Conservation (phyloP, 441 rosid species). For the Euphorbia neoarborescens region DNA sequence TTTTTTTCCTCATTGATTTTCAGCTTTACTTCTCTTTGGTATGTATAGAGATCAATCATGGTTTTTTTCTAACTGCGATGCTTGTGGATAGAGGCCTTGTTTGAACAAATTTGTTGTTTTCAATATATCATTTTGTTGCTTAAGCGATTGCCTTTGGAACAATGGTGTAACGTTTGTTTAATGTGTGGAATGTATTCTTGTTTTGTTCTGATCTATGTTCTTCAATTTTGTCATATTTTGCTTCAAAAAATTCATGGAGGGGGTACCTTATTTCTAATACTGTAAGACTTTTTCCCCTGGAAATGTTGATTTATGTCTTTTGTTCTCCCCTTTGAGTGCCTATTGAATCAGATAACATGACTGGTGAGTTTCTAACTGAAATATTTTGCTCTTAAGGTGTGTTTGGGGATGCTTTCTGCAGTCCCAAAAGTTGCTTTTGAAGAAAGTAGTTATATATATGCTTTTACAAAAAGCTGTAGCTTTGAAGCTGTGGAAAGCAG, state of each 20-base stretch:
- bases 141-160: not conserved
- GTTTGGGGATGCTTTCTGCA: too few relatives aligned
- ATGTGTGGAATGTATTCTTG: not conserved
- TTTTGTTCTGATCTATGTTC: not conserved
- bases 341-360: not conserved
- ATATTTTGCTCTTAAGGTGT: not conserved
- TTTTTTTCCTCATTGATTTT: not conserved
- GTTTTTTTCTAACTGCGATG: not conserved
- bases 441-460: too few relatives aligned
- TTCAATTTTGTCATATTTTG: not conserved
- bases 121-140: not conserved
- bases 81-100: not conserved
- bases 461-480: too few relatives aligned
- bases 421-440: too few relatives aligned
- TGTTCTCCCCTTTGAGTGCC: not conserved
- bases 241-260: not conserved
- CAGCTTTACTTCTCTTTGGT: constrained; percentile 9
- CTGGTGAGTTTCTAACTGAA: not conserved
- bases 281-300: not conserved
- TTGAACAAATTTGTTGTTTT: not conserved
- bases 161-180: not conserved
- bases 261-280: not conserved
- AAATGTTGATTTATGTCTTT: not conserved
- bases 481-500: too few relatives aligned
- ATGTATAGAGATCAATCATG: constrained; percentile 4